Evolutionary conservation across 352 stramenopile genomes (phyloP), one percentile per base, ranked within the genome.

Genomic region (Aphanomyces cochlioides): DNA sequence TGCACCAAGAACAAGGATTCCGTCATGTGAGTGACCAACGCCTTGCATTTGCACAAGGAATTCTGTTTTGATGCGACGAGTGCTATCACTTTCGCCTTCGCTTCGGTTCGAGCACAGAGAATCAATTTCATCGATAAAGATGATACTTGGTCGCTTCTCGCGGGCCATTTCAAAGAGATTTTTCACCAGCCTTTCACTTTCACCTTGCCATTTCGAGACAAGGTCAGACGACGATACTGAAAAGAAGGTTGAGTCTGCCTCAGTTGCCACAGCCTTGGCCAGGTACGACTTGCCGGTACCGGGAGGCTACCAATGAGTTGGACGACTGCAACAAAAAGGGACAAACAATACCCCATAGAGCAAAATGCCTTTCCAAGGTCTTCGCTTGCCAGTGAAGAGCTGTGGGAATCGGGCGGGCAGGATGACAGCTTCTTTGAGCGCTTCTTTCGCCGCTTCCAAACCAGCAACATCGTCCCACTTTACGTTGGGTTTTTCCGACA

Each of bases 351-450:
- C 97, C 38, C 97, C 97, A 72, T 99, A 99, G 0, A 99, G 78
- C 56, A 99, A 76, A 78, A 99, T 99, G 17, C 97, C 96, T 76
- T 97, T 97, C 89, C 95, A 98, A 3, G 95, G 94, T 67, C 84
- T 79, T 3, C 85, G 84, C 69, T 93, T 95, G 2, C 89, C 88
- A 10, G 90, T 98, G 78, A 99, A 99, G 3, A 99, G 82, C 78
- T 99, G 95, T 19, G 97, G 97, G 75, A 99, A 99, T 17, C 88
- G 82, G 5, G 87, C 85, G 28, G 97, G 96, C 40, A 99, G 78
- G 67, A 99, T 99, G 7, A 99, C 96, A n/a, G 96, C 96, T 76
- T 99, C 97, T 75, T 99, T 99, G n/a, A 99, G 75, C 17, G 94
- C 90, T 39, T 98, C 94, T 74, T 99, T 99, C 0, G 97, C 97